Percentiles rank a stretch among this genome's conserved stretches.
Conservation (phyloP, 495 filamentous ascomycete genomes). For the Neurospora tetraspora region DNA sequence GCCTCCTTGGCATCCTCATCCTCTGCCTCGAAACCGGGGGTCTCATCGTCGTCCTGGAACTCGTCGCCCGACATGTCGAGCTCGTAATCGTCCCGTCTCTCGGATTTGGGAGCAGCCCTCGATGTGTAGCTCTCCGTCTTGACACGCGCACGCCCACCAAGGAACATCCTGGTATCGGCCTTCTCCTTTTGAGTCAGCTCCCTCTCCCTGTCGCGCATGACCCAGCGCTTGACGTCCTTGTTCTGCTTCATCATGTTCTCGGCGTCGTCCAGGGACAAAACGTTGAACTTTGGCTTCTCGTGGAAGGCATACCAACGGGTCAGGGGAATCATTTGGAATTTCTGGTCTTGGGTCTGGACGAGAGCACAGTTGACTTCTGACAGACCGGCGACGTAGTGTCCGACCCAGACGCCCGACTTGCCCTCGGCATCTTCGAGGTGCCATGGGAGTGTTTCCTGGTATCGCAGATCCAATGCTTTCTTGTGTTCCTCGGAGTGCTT, state of each 20-base stretch:
- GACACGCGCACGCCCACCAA: conserved; percentile 35
- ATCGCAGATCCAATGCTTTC: conserved; percentile 68
- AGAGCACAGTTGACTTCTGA: conserved; percentile 70
- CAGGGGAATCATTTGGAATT: conserved; percentile 78
- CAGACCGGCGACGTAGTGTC: conserved; percentile 74
- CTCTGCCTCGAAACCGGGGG: conserved; percentile 65
- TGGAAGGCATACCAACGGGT: conserved; percentile 95
- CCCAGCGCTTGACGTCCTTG: conserved; percentile 49
- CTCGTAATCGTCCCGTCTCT: conserved; percentile 47
- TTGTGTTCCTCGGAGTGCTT: conserved; percentile 59
- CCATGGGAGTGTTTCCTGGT: conserved; percentile 94
- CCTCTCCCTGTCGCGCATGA: conserved; percentile 55
- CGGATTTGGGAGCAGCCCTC: conserved; percentile 36
- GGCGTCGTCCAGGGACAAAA: conserved; percentile 71
- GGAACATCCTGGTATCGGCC: conserved; percentile 34
- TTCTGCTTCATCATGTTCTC: conserved; percentile 60
- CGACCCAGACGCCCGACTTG: conserved; percentile 78
- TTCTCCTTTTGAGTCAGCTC: conserved; percentile 43
- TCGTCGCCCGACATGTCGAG: conserved; percentile 47
- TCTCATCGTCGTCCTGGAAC: conserved; percentile 71
- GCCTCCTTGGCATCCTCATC: conserved; percentile 86
- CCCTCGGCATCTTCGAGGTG: conserved; percentile 93
- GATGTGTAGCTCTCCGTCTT: conserved; percentile 45
- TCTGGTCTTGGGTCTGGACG: conserved; percentile 45
- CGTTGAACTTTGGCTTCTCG: conserved; percentile 72